Conservation (phyloP, 2,329 filamentous ascomycete species). For the Penicillium olsonii region DNA sequence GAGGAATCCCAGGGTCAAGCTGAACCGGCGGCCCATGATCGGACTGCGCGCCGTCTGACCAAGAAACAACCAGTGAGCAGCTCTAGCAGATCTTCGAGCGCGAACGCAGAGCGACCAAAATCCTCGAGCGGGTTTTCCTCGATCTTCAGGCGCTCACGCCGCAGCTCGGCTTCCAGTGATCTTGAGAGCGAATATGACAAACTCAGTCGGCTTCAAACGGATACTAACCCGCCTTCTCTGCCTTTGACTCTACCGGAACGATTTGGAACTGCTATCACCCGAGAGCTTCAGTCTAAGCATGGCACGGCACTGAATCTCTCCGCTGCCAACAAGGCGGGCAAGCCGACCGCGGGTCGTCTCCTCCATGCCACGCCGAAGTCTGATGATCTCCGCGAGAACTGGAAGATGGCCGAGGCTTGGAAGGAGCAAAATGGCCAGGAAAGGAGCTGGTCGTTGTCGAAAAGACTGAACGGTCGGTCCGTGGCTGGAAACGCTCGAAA, state of each 20-base stretch:
- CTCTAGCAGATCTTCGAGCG: constrained; percentile 34
- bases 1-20: constrained; percentile 23
- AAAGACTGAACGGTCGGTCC: not conserved
- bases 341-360: constrained; percentile 8
- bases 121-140: constrained; percentile 28
- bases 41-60: constrained; percentile 32
- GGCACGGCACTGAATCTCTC: constrained; percentile 21
- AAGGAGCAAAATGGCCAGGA: constrained; percentile 12
- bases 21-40: constrained; percentile 19
- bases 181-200: constrained; percentile 6
- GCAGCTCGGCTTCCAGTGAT: constrained; percentile 26
- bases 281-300: constrained; percentile 28
- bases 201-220: constrained; percentile 6
- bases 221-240: constrained; percentile 20
- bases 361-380: constrained; percentile 20
- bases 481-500: constrained; percentile 1
- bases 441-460: not conserved
- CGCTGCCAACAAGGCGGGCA: constrained; percentile 8
- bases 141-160: constrained; percentile 30
- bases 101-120: constrained; percentile 27
- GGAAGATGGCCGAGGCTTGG: constrained; percentile 22
- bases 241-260: constrained; percentile 31
- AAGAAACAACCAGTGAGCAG: constrained; percentile 37
- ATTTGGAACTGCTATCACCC: constrained; percentile 33
- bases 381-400: constrained; percentile 23